A percentile compares a stretch with the other conserved stretches of the same genome.
These are phyloP conservation scores for Solanum clarkiae DNA, from an alignment of 257 asterid species.

Conservation along the genomic window DNA sequence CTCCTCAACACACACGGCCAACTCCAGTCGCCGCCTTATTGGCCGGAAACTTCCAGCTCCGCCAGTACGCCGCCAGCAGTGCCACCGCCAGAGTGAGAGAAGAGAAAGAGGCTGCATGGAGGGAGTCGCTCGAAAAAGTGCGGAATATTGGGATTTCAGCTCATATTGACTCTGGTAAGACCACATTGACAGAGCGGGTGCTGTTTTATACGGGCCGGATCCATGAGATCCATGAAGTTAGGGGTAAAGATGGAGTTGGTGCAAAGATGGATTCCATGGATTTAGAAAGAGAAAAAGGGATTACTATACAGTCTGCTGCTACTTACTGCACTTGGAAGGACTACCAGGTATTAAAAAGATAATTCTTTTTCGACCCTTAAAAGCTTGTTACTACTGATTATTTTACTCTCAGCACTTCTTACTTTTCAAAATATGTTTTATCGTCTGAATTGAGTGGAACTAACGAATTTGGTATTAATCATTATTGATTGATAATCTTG, in stretches of 20 bases:
- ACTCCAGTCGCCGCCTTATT: conserved; percentile 39
- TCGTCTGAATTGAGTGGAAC: background rate
- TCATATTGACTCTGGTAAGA: conserved; percentile 92
- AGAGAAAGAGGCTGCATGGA: conserved; percentile 75
- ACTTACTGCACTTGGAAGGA: conserved; percentile 93
- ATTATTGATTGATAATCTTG: background rate
- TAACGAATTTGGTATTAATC: background rate
- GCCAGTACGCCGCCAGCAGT: conserved; percentile 52
- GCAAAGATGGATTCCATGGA: conserved; percentile 99
- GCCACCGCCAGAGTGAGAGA: conserved; percentile 67
- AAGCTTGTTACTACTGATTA: background rate
- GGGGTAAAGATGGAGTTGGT: conserved; percentile 97
- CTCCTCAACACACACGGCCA: conserved; percentile 7
- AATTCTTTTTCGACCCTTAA: background rate
- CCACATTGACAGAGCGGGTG: conserved; percentile 89
- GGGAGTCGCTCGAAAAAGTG: conserved; percentile 64
- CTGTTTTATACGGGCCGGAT: conserved; percentile 88
- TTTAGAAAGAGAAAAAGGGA: conserved; percentile 97
- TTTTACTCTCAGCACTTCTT: background rate
- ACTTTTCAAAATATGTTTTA: background rate
- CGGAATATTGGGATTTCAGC: conserved; percentile 96
- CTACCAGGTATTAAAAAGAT: conserved; percentile 44
- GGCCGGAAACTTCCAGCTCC: conserved; percentile 41
- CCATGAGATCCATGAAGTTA: conserved; percentile 93
- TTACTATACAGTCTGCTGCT: conserved; percentile 95